phyloP scores from a whole-genome alignment of 169 alveolate species.

The Cryptosporidium xiaoi region DNA sequence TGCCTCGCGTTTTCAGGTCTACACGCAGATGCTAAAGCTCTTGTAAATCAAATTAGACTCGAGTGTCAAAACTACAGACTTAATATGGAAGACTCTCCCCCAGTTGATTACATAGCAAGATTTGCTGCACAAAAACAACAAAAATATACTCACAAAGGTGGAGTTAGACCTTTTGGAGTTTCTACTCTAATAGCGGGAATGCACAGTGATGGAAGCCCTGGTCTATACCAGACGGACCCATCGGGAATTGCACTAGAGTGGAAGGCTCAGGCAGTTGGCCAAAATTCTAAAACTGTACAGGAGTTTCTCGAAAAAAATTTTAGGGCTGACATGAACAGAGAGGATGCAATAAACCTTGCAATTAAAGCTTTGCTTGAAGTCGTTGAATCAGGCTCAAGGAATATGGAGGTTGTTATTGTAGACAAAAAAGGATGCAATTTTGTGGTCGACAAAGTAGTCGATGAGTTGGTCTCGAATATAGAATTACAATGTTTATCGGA shows the following conservation, averaged over 20 bases:
- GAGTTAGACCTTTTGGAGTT: conserved; percentile 99
- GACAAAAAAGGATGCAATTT: conserved; percentile 61
- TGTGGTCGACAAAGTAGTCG: conserved; percentile 30
- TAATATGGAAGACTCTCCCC: conserved; percentile 94
- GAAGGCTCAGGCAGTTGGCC: conserved; percentile 99
- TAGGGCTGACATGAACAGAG: conserved; percentile 88
- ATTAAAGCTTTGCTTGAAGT: conserved; percentile 94
- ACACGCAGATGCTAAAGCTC: conserved; percentile 98
- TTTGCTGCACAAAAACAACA: conserved; percentile 94
- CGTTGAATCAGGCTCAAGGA: conserved; percentile 64
- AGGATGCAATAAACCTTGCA: conserved; percentile 91
- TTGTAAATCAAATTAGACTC: conserved; percentile 92
- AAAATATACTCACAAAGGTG: conserved; percentile 96
- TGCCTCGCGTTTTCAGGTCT: conserved; percentile 98
- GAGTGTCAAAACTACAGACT: conserved; percentile 96
- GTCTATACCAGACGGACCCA: conserved; percentile 97
- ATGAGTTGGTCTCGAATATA: conserved; percentile 22
- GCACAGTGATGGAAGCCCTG: conserved; percentile 89
- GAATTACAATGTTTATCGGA: conserved; percentile 41
- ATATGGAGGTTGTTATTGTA: conserved; percentile 52
- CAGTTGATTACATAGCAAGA: conserved; percentile 95
- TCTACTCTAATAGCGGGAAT: conserved; percentile 95
- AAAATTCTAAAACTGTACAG: conserved; percentile 93
- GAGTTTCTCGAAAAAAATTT: conserved; percentile 95
- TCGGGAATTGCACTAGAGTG: conserved; percentile 97